A percentile compares a stretch with the other conserved stretches of the same genome.
Conservation (phyloP, 192 early-diverging fungal species). For the Coemansia nantahalensis region DNA sequence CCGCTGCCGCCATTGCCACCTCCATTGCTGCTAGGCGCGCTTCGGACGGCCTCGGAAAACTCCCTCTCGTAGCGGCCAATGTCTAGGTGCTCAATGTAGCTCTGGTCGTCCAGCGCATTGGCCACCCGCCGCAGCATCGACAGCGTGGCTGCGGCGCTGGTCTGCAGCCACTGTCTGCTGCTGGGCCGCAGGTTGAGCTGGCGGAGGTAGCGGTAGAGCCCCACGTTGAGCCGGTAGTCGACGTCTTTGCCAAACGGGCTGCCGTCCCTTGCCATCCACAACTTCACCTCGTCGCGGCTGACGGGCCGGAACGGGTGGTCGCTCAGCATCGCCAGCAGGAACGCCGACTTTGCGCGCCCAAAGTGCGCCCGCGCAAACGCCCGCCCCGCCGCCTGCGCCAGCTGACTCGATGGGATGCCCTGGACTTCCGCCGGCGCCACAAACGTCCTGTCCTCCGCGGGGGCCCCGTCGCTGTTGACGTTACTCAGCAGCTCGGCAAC, state of each 20-base stretch:
- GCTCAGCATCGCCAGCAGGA: conserved; percentile 44
- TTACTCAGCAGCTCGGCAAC: conserved; percentile 18
- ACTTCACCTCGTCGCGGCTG: conserved; percentile 32
- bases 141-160: conserved; percentile 39
- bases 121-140: conserved; percentile 39
- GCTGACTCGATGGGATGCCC: conserved; percentile 9
- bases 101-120: conserved; percentile 19
- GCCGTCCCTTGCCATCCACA: conserved; percentile 24
- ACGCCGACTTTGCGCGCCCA: conserved; percentile 8
- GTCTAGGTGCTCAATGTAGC: conserved; percentile 32
- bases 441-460: conserved; percentile 7
- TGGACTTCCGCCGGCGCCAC: conserved; percentile 2
- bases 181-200: conserved; percentile 29
- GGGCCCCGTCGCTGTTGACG: conserved; percentile 19
- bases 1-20: conserved; percentile 8
- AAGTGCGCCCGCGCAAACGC: conserved; percentile 44
- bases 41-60: conserved; percentile 19
- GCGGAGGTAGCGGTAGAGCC: conserved; percentile 37
- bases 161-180: conserved; percentile 41
- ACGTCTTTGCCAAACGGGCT: conserved; percentile 40
- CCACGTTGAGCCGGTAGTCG: conserved; percentile 32
- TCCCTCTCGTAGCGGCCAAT: conserved; percentile 10
- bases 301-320: conserved; percentile 49
- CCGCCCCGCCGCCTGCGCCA: conserved; percentile 27
- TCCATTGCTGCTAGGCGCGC: conserved; percentile 4